Evolutionary conservation across 805 yeast genomes (phyloP), one percentile per base, ranked within the genome.

Genomic region (Nakazawaea ishiwadae): DNA sequence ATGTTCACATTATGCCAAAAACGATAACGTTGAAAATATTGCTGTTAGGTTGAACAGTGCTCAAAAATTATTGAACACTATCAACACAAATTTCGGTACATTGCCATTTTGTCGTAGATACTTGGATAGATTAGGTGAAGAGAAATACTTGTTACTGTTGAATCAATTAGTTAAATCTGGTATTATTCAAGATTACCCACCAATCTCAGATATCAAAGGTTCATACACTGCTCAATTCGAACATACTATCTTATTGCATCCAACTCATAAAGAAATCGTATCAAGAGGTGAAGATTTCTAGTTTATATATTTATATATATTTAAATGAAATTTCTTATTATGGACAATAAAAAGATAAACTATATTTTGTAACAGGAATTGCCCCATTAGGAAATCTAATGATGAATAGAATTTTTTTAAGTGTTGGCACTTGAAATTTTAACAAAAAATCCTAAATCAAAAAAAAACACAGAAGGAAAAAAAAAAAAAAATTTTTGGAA

Each of bases 71-170:
- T 65, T 88, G 47, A 66, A 70, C 37, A 71, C 80, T 10, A 93
- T 93, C 53, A 81, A 88, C 57, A 69, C 74, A 43, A 78, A 85
- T 53, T 93, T 93, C 57, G 97, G 98, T 33, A 88, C 98, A 0
- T 70, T 93, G 51, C 98, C 99, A 3, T 93, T 90, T 78, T 93
- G 99, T 68, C 82, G 97, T 52, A 74, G 99, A 54, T 93, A 93
- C 59, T 69, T 93, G 58, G 99, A 93, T 58, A 75, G 95, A 50
- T 55, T 85, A 4, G 97, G 96, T 12, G 95, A 91, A 58, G 96
- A 89, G 35, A 90, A 89, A 65, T 91, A 93, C 55, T 68, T 91
- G 44, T 69, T 86, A 52, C 96, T 96, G 5, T 73, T 93, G 62
- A 88, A 84, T 64, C 83, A 78, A 53, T 71, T 93, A 57, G 96